These are phyloP conservation scores for Jimgerdemannia flammicorona DNA, from an alignment of 192 early-diverging fungal species.

Conservation along the genomic window DNA sequence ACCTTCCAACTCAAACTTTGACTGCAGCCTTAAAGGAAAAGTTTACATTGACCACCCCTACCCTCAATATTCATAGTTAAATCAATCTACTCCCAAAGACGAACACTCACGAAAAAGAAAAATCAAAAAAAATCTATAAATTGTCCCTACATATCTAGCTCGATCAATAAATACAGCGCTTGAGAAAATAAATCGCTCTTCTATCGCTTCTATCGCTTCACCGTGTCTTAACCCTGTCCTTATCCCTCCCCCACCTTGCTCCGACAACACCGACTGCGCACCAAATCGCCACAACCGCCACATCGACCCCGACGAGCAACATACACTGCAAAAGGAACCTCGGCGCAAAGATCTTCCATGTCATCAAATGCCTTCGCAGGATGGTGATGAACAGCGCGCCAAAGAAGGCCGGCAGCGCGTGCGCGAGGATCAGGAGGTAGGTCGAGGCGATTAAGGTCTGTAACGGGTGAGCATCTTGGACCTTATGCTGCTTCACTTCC, in stretches of 20 bases:
- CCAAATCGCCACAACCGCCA: not conserved
- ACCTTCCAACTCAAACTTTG: too few species aligned
- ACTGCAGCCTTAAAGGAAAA: too few species aligned
- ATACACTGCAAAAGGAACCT: conserved; percentile 68
- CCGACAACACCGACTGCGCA: not conserved
- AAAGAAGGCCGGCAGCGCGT: conserved; percentile 25
- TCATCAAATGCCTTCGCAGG: conserved; percentile 84
- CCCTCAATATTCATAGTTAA: too few species aligned
- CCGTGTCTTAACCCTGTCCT: not conserved
- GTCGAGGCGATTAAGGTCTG: not conserved
- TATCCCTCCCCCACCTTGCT: not conserved
- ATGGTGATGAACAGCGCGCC: conserved; percentile 31
- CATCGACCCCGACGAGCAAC: conserved; percentile 13
- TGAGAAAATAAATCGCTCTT: not conserved
- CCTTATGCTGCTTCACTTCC: not conserved
- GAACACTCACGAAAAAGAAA: too few species aligned
- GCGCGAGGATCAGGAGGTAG: conserved; percentile 11
- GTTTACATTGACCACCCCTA: too few species aligned
- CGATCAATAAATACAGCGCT: not conserved
- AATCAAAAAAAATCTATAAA: not conserved
- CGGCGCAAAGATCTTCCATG: conserved; percentile 97
- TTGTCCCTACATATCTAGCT: not conserved
- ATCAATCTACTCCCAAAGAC: too few species aligned
- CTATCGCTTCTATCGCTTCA: not conserved
- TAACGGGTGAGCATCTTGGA: not conserved